A percentile compares a stretch with the other conserved stretches of the same genome.
phyloP scores from a whole-genome alignment of 495 filamentous ascomycete genomes.

The Tuber brumale region DNA sequence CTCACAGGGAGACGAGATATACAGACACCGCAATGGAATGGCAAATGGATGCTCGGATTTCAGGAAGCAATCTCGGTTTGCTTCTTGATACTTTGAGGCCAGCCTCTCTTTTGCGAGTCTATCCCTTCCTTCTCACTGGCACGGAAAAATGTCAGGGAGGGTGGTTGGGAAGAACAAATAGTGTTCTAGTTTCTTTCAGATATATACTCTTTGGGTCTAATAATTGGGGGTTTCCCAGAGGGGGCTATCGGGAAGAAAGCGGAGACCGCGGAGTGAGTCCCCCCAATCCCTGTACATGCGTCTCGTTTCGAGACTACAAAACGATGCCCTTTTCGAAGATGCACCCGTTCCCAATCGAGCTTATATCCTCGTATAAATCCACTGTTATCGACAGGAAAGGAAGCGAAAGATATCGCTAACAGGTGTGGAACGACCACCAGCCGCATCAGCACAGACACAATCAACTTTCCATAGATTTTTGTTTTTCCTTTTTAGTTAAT shows the following conservation, averaged over 20 bases:
- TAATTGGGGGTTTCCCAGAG: conserved; percentile 11
- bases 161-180: conserved; percentile 16
- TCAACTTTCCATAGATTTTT: conserved; percentile 7
- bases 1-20: conserved; percentile 18
- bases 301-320: conserved; percentile 31
- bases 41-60: conserved; percentile 5
- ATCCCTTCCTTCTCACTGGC: conserved; percentile 20
- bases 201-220: conserved; percentile 30
- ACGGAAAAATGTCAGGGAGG: conserved; percentile 21
- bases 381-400: conserved; percentile 15
- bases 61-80: conserved; percentile 19
- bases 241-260: conserved; percentile 14
- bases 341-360: conserved; percentile 21
- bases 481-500: conserved; percentile 15
- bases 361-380: conserved; percentile 14
- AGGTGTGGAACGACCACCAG: conserved; percentile 22
- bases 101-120: conserved; percentile 32
- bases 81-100: conserved; percentile 29
- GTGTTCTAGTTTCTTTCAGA: conserved; percentile 21
- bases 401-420: conserved; percentile 11
- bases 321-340: conserved; percentile 24
- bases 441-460: not conserved
- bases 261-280: conserved; percentile 10
- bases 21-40: conserved; percentile 7
- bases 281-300: conserved; percentile 15